Evolutionary conservation across 257 asterid species (phyloP).

Genomic region (Dorcoceras hygrometricum): DNA sequence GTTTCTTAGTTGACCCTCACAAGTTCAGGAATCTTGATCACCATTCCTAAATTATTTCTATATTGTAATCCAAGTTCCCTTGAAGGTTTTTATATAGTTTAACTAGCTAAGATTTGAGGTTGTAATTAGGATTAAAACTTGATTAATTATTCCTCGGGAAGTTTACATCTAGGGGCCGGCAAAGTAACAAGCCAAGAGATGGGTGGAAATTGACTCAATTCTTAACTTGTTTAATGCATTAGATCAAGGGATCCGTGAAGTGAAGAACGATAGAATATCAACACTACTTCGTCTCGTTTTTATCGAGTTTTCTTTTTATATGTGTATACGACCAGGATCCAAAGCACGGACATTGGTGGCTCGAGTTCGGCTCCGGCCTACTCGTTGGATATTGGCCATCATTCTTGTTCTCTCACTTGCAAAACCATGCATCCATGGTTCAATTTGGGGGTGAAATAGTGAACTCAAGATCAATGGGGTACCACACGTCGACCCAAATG

Average conservation of each 20-base stretch:
- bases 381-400: conserved; percentile 93
- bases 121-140: too few species aligned
- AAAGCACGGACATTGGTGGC: conserved; percentile 98
- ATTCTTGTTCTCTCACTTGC: conserved; percentile 63
- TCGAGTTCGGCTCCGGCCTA: conserved; percentile 73
- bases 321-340: conserved; percentile 56
- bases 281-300: too few species aligned
- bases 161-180: too few species aligned
- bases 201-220: not conserved
- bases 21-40: conserved; percentile 23
- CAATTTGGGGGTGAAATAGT: conserved; percentile 94
- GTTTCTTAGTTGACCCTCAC: conserved; percentile 32
- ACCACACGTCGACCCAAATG: conserved; percentile 87
- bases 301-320: too few species aligned
- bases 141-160: too few species aligned
- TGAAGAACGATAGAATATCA: too few species aligned
- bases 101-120: too few species aligned
- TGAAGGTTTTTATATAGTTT: too few species aligned
- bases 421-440: conserved; percentile 76
- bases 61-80: not conserved
- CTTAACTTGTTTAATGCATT: not conserved
- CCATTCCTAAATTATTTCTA: conserved; percentile 6
- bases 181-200: not conserved
- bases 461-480: conserved; percentile 64
- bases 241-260: not conserved